These are phyloP conservation scores for Leccinum pachyderme DNA, from an alignment of 1,284 basidiomycete species.

Conservation along the genomic window DNA sequence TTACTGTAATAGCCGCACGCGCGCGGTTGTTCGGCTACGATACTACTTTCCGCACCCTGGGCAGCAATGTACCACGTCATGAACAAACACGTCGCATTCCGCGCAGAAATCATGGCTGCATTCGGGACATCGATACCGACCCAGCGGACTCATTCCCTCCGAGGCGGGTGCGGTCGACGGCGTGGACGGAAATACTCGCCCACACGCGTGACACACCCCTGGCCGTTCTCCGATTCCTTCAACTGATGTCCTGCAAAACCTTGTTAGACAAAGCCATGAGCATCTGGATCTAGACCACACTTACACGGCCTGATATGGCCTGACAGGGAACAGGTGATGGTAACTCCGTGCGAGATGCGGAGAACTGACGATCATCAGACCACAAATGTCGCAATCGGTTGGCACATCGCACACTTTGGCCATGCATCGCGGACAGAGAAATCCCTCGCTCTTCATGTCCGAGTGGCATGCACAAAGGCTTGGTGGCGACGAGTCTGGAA, in stretches of 20 bases:
- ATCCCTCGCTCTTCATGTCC: conserved; percentile 85
- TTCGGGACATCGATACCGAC: conserved; percentile 74
- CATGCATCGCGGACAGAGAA: conserved; percentile 91
- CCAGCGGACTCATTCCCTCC: conserved; percentile 74
- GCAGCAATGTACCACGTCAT: conserved; percentile 73
- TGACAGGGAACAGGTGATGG: conserved; percentile 91
- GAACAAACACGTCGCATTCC: conserved; percentile 75
- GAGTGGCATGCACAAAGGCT: conserved; percentile 94
- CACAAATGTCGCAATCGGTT: conserved; percentile 97
- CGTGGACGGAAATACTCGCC: conserved; percentile 53
- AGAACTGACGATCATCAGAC: conserved; percentile 95
- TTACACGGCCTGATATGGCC: conserved; percentile 77
- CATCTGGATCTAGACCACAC: conserved; percentile 32
- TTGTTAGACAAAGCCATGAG: conserved; percentile 7
- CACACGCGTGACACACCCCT: conserved; percentile 68
- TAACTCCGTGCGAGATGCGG: conserved; percentile 96
- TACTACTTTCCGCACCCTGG: conserved; percentile 51
- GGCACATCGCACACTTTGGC: conserved; percentile 97
- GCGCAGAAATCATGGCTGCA: conserved; percentile 59
- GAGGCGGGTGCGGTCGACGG: conserved; percentile 37
- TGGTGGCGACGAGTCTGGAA: conserved; percentile 80
- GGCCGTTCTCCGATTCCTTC: conserved; percentile 37
- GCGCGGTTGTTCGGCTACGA: not conserved
- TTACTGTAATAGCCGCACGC: not conserved
- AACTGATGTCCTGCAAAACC: conserved; percentile 38